phyloP scores from a whole-genome alignment of 78 protist genomes.

The Speleostelium caveatum region DNA sequence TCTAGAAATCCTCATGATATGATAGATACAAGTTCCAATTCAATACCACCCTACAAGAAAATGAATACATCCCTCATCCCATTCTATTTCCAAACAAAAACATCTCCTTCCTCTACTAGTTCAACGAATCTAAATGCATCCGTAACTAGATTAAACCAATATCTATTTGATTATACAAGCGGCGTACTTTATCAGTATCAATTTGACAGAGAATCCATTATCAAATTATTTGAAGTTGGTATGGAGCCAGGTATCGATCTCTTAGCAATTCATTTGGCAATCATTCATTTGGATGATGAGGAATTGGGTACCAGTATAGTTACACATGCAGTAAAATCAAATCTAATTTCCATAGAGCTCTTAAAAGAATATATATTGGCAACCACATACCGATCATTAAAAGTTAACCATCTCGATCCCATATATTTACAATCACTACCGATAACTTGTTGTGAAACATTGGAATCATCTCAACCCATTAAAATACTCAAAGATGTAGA shows the following conservation, averaged over 20 bases:
- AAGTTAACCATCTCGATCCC: conserved; percentile 6
- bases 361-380: conserved; percentile 50
- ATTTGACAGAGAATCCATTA: conserved; percentile 52
- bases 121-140: neutral
- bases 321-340: conserved; percentile 7
- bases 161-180: conserved; percentile 51
- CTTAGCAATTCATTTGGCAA: conserved; percentile 46
- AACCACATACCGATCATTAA: conserved; percentile 2
- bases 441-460: conserved; percentile 3
- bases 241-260: conserved; percentile 54
- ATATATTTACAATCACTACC: conserved; percentile 34
- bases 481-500: conserved; percentile 49
- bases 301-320: conserved; percentile 9
- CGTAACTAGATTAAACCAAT: neutral
- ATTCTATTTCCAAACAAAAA: conserved; percentile 13
- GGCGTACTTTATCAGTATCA: conserved; percentile 61
- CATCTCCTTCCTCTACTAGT: neutral
- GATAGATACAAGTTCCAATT: conserved; percentile 26
- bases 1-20: conserved; percentile 8
- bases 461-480: conserved; percentile 2
- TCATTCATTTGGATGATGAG: conserved; percentile 37
- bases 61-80: conserved; percentile 38
- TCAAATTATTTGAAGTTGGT: conserved; percentile 7
- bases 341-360: conserved; percentile 42
- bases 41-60: conserved; percentile 21